phyloP scores from a whole-genome alignment of 176 grass and related monocot species.

The Aegilops bicornis region DNA sequence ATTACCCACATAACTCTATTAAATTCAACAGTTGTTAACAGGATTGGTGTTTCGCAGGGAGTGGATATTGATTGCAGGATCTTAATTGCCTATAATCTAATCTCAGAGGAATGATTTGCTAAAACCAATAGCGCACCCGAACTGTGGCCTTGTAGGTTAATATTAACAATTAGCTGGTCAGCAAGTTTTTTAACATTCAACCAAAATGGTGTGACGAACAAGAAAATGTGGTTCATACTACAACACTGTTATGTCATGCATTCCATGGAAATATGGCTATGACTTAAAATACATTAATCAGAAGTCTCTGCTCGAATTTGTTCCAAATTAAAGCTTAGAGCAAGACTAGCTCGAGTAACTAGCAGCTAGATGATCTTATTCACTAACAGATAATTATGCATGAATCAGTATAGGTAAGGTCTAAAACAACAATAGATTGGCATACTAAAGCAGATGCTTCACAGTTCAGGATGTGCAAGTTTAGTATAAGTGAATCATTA shows the following conservation, averaged over 20 bases:
- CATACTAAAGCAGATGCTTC: not conserved
- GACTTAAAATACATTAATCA: not conserved
- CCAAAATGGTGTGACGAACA: not conserved
- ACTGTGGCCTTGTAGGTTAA: not conserved
- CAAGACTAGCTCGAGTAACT: not conserved
- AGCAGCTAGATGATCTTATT: not conserved
- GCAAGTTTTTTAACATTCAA: not conserved
- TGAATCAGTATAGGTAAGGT: not conserved
- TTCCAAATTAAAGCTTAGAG: not conserved
- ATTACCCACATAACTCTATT: not conserved
- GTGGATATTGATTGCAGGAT: not conserved
- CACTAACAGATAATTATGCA: not conserved
- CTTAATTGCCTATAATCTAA: not conserved
- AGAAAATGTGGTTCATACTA: not conserved
- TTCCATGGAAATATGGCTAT: not conserved
- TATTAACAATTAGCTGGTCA: not conserved
- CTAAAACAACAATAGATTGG: not conserved
- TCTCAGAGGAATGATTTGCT: not conserved
- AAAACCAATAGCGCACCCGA: not conserved
- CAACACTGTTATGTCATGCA: not conserved
- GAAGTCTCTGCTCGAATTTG: not conserved
- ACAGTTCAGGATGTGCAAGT: not conserved
- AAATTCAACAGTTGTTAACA: not conserved
- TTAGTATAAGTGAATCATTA: not conserved
- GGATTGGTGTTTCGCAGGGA: not conserved